Conservation (phyloP, 352 stramenopile genomes). For the Globisporangium echinulatum region DNA sequence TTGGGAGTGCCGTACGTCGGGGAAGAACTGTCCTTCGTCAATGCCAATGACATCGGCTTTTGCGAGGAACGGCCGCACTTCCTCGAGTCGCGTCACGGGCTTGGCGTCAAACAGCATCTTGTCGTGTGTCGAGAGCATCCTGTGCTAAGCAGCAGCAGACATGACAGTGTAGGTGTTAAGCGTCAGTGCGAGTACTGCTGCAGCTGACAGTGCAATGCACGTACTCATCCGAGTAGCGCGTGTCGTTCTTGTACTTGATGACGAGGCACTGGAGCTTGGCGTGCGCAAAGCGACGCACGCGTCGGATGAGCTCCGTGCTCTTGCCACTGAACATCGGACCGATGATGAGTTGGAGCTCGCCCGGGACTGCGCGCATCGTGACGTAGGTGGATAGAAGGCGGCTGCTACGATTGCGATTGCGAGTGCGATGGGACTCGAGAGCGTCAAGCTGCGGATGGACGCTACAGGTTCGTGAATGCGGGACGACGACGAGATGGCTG, state of each 20-base stretch:
- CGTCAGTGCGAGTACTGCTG: not conserved
- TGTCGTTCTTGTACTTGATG: slow-evolving; percentile 79
- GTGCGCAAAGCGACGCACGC: slow-evolving; percentile 75
- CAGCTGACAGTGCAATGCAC: slow-evolving; percentile 9
- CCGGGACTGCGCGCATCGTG: slow-evolving; percentile 24
- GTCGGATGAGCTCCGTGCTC: slow-evolving; percentile 81
- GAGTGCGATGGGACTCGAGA: not conserved
- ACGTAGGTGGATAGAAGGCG: not conserved
- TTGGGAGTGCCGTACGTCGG: slow-evolving; percentile 33
- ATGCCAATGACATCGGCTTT: slow-evolving; percentile 84
- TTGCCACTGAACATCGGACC: slow-evolving; percentile 88
- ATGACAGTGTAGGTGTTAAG: not conserved
- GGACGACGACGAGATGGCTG: not conserved
- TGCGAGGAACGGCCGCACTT: slow-evolving; percentile 48
- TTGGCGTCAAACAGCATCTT: slow-evolving; percentile 62
- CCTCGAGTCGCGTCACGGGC: slow-evolving; percentile 44
- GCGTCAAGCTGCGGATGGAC: too few relatives aligned
- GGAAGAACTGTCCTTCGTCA: slow-evolving; percentile 85
- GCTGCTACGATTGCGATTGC: not conserved
- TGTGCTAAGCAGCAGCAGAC: slow-evolving; percentile 8
- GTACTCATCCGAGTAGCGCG: slow-evolving; percentile 67
- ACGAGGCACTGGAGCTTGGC: slow-evolving; percentile 74
- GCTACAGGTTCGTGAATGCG: too few relatives aligned
- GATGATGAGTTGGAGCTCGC: slow-evolving; percentile 77
- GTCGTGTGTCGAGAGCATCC: slow-evolving; percentile 73